phyloP scores from a whole-genome alignment of 164 flowering plant genomes.

The Echeveria elegans region DNA sequence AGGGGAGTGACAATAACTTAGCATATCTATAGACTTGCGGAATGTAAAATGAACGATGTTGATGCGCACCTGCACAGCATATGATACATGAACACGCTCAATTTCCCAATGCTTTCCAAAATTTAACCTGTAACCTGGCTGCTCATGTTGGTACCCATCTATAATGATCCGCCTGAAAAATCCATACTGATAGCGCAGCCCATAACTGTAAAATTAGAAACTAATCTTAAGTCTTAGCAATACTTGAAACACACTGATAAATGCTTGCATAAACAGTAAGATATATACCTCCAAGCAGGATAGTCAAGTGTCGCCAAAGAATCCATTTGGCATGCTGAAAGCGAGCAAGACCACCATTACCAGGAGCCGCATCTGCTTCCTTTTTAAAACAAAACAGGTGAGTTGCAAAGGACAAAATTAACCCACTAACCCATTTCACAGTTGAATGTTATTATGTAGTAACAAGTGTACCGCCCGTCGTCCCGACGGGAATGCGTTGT shows the following conservation, averaged over 20 bases:
- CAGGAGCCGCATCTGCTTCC: slow-evolving; percentile 64
- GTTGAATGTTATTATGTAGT: not conserved
- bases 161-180: slow-evolving; percentile 45
- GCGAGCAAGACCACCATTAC: slow-evolving; percentile 61
- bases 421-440: not conserved
- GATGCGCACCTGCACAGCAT: slow-evolving; percentile 43
- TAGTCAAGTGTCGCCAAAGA: slow-evolving; percentile 49
- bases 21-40: too few species aligned
- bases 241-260: too few species aligned
- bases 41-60: slow-evolving; percentile 6
- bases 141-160: slow-evolving; percentile 55
- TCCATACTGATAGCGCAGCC: slow-evolving; percentile 52
- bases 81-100: slow-evolving; percentile 49
- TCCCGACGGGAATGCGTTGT: too few species aligned
- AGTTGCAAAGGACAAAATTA: not conserved
- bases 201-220: slow-evolving; percentile 33
- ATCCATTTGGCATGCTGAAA: slow-evolving; percentile 53
- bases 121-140: slow-evolving; percentile 55
- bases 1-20: too few species aligned
- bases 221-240: too few species aligned
- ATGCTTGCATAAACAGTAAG: too few species aligned
- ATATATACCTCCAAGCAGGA: slow-evolving; percentile 47
- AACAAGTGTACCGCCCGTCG: too few species aligned
- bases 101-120: slow-evolving; percentile 67
- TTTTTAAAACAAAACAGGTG: slow-evolving; percentile 15